These are phyloP conservation scores for Pythium insidiosum DNA, from an alignment of 352 stramenopile genomes.

Conservation along the genomic window DNA sequence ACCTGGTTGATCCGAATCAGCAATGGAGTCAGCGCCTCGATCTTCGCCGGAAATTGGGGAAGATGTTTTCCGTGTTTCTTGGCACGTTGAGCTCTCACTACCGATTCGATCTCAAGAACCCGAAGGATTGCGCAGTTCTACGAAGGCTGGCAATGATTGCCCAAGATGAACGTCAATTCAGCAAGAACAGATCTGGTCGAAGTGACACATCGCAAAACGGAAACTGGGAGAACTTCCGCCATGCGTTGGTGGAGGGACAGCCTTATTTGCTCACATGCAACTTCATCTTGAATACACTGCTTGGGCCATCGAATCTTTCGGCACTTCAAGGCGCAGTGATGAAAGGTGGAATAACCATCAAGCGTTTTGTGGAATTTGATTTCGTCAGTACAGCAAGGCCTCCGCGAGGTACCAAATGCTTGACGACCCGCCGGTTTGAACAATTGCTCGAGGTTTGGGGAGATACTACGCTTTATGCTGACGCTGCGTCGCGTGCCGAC, in stretches of 20 bases:
- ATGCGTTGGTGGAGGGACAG: conserved; percentile 60
- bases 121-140: conserved; percentile 33
- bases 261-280: conserved; percentile 47
- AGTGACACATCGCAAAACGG: conserved; percentile 76
- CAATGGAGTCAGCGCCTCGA: conserved; percentile 52
- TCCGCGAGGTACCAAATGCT: conserved; percentile 34
- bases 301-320: conserved; percentile 23
- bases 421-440: conserved; percentile 46
- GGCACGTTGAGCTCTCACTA: conserved; percentile 68
- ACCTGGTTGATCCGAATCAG: conserved; percentile 26
- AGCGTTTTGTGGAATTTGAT: conserved; percentile 41
- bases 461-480: conserved; percentile 10
- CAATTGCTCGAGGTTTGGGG: conserved; percentile 41
- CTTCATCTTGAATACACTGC: conserved; percentile 66
- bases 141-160: conserved; percentile 57
- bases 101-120: conserved; percentile 33
- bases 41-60: conserved; percentile 49
- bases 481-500: not conserved
- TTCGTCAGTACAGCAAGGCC: conserved; percentile 79
- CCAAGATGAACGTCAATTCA: conserved; percentile 66
- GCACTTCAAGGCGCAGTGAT: conserved; percentile 2
- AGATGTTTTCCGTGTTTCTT: conserved; percentile 46
- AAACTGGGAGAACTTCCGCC: conserved; percentile 88
- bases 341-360: too few relatives aligned
- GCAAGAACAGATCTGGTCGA: conserved; percentile 34